These are phyloP conservation scores for Ceratobasidium theobromae DNA, from an alignment of 1,284 basidiomycete genomes.

Conservation along the genomic window DNA sequence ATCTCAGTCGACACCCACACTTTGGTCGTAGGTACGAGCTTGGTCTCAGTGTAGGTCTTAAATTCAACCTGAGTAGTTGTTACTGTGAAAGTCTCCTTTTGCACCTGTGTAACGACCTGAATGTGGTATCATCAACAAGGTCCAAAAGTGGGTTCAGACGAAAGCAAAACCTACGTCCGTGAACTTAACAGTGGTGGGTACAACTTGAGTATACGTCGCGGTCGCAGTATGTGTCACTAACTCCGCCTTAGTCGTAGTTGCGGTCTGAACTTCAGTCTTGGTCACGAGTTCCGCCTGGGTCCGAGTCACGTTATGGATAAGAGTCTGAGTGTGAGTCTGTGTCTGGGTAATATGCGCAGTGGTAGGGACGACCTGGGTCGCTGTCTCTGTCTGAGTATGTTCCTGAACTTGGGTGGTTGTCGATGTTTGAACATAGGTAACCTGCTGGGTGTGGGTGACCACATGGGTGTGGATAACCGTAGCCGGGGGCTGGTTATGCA, in stretches of 20 bases:
- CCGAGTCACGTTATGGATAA: constrained; percentile 12
- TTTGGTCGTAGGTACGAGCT: constrained; percentile 33
- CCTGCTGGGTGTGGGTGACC: neutral
- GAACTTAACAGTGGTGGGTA: constrained; percentile 14
- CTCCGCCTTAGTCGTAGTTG: constrained; percentile 28
- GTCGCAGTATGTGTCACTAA: neutral
- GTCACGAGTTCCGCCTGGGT: neutral
- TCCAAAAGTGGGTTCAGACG: neutral
- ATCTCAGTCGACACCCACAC: constrained; percentile 33
- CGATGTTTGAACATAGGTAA: neutral
- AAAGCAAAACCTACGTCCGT: constrained; percentile 10
- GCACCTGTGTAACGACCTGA: constrained; percentile 24
- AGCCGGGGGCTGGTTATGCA: neutral
- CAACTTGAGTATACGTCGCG: constrained; percentile 18
- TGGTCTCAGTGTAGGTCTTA: constrained; percentile 26
- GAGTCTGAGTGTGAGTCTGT: neutral
- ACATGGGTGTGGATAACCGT: constrained; percentile 12
- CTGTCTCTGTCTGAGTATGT: neutral
- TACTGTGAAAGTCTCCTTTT: constrained; percentile 16
- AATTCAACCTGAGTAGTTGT: constrained; percentile 27
- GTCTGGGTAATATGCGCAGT: neutral
- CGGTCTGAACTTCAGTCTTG: constrained; percentile 29
- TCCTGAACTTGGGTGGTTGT: constrained; percentile 10
- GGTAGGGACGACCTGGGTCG: constrained; percentile 18
- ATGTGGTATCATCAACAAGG: neutral